Evolutionary conservation across 345 rosid species (phyloP), one percentile per base, ranked within the genome.

Genomic region (Eutrema japonicum): DNA sequence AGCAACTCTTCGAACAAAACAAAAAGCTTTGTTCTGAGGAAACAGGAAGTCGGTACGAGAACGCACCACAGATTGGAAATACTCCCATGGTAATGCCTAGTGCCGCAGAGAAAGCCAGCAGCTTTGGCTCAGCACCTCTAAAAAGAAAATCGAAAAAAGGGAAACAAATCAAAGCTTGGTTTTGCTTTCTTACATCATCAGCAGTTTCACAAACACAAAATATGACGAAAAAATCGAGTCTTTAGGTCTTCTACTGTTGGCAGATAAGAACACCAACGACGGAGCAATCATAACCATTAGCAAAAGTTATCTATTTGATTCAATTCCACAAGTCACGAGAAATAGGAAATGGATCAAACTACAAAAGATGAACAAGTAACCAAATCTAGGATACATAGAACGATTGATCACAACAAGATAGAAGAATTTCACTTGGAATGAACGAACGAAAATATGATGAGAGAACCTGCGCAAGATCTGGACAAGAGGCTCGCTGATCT

Each of bases 41-140:
- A 57, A 41, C 41, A 10, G 9, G 55, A 35, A 35, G 27, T 37
- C 37, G 33, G 35, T 11, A 68, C 30, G n/a, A 77, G 60, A 64
- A 64, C 78, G 53, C 71, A 89, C 99, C 99, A 45, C 96, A 92
- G 42, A 94, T 87, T n/a, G 97, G 97, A 69, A 94, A 94, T 14
- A 94, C 64, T 73, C 97, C 97, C 54, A 94, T 41, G 37, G 96
- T 87, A 65, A 88, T 52, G n/a, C 99, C 99, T 60, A 92, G 77
- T 75, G 99, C 96, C 10, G 92, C 81, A 57, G 99, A 91, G 70
- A 91, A 87, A 1, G 97, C 97, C 76, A 94, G 67, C 78, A 87
- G 96, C 85, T 82, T 89, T 14, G 99, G 97, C 76, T 91, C 97
- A 51, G 91, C 82, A 70, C 97, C 92, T 77, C 95, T 92, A 85